Percentiles rank a stretch among this genome's conserved stretches.
Evolutionary conservation across 108 stramenopile species (phyloP).

Genomic region (Pseudonitzschia pungens): DNA sequence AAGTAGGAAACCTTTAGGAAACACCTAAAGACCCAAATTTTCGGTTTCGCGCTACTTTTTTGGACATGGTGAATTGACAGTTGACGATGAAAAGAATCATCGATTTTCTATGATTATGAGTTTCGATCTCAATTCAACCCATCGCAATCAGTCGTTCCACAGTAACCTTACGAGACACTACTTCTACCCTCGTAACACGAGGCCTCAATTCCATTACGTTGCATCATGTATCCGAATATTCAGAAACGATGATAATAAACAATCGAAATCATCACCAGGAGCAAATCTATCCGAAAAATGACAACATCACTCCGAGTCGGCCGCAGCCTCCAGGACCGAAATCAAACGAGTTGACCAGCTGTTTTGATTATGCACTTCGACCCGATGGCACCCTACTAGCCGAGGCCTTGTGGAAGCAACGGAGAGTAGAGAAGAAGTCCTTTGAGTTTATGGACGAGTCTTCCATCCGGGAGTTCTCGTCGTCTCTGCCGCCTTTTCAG

Average conservation of each 20-base stretch:
- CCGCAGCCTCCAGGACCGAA: neutral
- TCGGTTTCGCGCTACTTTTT: neutral
- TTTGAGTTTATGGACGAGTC: conserved; percentile 8
- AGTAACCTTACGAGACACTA: no score
- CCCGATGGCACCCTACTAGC: conserved; percentile 30
- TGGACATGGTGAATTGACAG: neutral
- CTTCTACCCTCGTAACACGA: no score
- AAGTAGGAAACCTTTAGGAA: no score
- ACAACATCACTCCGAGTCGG: neutral
- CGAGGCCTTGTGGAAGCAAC: conserved; percentile 32
- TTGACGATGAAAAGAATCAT: neutral
- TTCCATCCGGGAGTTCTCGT: neutral
- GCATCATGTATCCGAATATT: neutral
- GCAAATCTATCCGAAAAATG: neutral
- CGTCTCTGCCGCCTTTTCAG: conserved; percentile 3
- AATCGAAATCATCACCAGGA: conserved; percentile 12
- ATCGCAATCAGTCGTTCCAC: no score
- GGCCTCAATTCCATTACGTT: neutral
- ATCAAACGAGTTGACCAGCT: neutral
- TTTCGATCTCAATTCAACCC: no score
- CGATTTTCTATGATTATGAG: neutral
- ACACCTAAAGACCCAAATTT: neutral
- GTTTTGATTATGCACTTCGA: conserved; percentile 43
- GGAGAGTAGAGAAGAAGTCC: conserved; percentile 6
- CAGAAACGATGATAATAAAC: neutral